These are phyloP conservation scores for Hypericum androsaemum DNA, from an alignment of 345 rosid genomes.

Conservation along the genomic window DNA sequence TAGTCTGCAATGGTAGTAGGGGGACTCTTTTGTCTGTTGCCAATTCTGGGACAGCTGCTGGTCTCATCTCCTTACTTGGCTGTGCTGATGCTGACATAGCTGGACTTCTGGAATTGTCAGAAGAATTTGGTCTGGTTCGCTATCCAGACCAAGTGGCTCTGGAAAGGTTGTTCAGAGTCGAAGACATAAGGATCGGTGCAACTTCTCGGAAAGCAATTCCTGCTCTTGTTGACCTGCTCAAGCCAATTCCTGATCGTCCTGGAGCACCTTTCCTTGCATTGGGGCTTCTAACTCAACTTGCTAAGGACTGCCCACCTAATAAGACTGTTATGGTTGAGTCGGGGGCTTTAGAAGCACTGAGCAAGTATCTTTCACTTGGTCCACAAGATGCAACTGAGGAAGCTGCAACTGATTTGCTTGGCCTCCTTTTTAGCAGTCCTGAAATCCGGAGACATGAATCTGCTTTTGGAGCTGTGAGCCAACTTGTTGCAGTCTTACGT, in stretches of 20 bases:
- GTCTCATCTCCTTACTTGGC: constrained; percentile 89
- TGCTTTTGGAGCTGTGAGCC: constrained; percentile 86
- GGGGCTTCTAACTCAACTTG: constrained; percentile 83
- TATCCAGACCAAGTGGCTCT: constrained; percentile 98
- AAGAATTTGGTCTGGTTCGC: constrained; percentile 63
- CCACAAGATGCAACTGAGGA: constrained; percentile 98
- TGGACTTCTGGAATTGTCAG: constrained; percentile 74
- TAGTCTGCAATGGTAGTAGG: constrained; percentile 95
- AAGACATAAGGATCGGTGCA: constrained; percentile 96
- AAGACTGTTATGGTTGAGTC: constrained; percentile 94
- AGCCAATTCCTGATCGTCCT: constrained; percentile 99
- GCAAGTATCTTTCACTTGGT: constrained; percentile 95
- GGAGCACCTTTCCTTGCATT: constrained; percentile 94
- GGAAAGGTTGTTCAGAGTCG: constrained; percentile 96
- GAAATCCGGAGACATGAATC: constrained; percentile 97
- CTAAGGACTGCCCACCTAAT: constrained; percentile 80
- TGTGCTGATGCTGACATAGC: constrained; percentile 88
- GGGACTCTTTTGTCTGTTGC: constrained; percentile 97
- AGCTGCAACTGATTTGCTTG: constrained; percentile 94
- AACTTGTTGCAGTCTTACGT: constrained; percentile 92
- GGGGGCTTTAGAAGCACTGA: constrained; percentile 88
- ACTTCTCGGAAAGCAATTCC: constrained; percentile 97
- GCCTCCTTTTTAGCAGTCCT: constrained; percentile 75
- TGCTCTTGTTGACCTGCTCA: constrained; percentile 90
- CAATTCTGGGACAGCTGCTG: constrained; percentile 91